phyloP scores from a whole-genome alignment of 805 yeast genomes.

The Saccharomyces jurei region DNA sequence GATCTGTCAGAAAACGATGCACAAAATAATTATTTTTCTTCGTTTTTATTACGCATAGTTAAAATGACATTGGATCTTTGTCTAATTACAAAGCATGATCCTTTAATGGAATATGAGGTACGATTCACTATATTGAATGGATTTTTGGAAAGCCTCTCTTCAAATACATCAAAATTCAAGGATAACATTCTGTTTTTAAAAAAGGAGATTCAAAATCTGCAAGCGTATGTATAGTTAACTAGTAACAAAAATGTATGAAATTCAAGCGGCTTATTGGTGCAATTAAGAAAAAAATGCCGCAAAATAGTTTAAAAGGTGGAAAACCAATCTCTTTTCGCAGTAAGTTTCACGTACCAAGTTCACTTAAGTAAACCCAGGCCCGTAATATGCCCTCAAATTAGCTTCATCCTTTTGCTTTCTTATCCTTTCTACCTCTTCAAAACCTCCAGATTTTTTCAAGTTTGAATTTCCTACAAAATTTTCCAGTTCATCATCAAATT shows the following conservation, averaged over 20 bases:
- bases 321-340: not conserved
- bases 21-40: not conserved
- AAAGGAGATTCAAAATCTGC: not conserved
- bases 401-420: slow-evolving; percentile 63
- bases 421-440: slow-evolving; percentile 72
- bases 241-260: not conserved
- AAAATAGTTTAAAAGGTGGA: not conserved
- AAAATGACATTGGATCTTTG: not conserved
- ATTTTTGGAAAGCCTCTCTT: slow-evolving; percentile 8
- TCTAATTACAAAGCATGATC: not conserved
- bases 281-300: not conserved
- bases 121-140: slow-evolving; percentile 5
- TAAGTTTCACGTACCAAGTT: not conserved
- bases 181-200: slow-evolving; percentile 5
- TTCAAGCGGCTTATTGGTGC: not conserved
- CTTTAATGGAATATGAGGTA: not conserved
- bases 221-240: not conserved
- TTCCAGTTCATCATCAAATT: slow-evolving; percentile 78
- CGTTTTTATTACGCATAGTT: not conserved
- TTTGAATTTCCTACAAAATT: slow-evolving; percentile 73
- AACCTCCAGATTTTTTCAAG: slow-evolving; percentile 78
- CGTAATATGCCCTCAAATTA: slow-evolving; percentile 49
- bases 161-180: slow-evolving; percentile 10
- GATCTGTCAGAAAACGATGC: not conserved
- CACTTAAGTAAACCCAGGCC: slow-evolving; percentile 8